Evolutionary conservation across 768 basidiomycete species (phyloP).

Genomic region (Trametes maxima): DNA sequence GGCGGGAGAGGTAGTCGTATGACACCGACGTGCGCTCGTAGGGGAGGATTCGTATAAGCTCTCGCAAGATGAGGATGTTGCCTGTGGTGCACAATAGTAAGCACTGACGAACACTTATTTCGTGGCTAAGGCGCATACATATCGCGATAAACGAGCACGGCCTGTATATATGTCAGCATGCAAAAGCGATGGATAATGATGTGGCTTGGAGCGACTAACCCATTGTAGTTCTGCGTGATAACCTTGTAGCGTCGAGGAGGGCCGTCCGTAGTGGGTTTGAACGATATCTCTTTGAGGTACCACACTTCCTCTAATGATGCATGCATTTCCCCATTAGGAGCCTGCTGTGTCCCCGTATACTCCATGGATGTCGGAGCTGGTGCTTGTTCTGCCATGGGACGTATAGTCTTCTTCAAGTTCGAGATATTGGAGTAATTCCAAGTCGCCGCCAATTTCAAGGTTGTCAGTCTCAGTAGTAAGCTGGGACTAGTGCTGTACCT

Average conservation of each 20-base stretch:
- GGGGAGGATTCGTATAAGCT: slow-evolving; percentile 74
- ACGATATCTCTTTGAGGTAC: slow-evolving; percentile 72
- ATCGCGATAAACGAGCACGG: slow-evolving; percentile 93
- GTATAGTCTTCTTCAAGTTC: not conserved
- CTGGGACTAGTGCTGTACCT: no score
- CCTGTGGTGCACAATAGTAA: slow-evolving; percentile 43
- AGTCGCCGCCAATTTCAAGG: no score
- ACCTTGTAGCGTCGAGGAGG: slow-evolving; percentile 49
- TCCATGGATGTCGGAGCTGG: no score
- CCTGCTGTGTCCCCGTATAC: not conserved
- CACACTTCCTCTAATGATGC: slow-evolving; percentile 56
- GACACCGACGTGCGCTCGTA: slow-evolving; percentile 67
- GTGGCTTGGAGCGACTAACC: slow-evolving; percentile 48
- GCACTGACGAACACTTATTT: not conserved
- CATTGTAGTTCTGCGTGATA: slow-evolving; percentile 84
- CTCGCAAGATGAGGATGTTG: slow-evolving; percentile 88
- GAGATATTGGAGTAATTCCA: not conserved
- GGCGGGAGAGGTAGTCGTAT: slow-evolving; percentile 82
- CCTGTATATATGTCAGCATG: slow-evolving; percentile 40
- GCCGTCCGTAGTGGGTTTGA: slow-evolving; percentile 38
- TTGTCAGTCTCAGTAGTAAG: no score
- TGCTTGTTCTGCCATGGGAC: not conserved
- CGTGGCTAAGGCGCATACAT: slow-evolving; percentile 48
- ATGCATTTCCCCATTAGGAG: not conserved
- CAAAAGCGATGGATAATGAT: not conserved